These are phyloP conservation scores for Magnolia officinalis DNA, from an alignment of 164 flowering plant genomes.

Conservation along the genomic window DNA sequence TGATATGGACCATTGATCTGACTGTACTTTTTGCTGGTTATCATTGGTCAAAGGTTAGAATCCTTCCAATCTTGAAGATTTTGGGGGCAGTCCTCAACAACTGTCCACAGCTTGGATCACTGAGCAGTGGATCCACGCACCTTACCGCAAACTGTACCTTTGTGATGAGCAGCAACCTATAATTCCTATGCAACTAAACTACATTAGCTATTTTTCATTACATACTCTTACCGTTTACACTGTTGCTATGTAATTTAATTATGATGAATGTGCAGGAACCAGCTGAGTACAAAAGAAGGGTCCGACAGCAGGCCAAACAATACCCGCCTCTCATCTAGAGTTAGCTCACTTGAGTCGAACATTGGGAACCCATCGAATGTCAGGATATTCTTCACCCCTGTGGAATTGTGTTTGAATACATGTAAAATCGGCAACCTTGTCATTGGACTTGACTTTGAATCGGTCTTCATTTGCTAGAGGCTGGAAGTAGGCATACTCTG, in stretches of 20 bases:
- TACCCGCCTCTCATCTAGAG: slow-evolving; percentile 51
- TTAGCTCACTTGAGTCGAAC: background rate
- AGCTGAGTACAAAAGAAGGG: slow-evolving; percentile 68
- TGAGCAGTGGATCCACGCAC: no score
- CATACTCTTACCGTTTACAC: background rate
- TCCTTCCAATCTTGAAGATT: no score
- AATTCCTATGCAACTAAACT: background rate
- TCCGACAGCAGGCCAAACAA: slow-evolving; percentile 69
- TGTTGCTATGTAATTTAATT: background rate
- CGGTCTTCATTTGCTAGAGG: no score
- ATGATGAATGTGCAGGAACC: slow-evolving; percentile 36
- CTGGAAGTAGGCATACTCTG: no score
- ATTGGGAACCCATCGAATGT: background rate
- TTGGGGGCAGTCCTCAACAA: background rate
- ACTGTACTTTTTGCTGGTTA: background rate
- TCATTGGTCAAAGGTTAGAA: no score
- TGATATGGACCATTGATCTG: background rate
- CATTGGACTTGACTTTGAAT: no score
- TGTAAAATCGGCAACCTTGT: no score
- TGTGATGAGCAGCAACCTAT: background rate
- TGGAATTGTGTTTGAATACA: no score
- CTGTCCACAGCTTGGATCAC: background rate
- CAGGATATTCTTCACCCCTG: no score
- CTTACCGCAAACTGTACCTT: background rate
- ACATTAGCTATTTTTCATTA: no score